phyloP scores from a whole-genome alignment of 805 yeast genomes.

The Saturnispora mendoncae region DNA sequence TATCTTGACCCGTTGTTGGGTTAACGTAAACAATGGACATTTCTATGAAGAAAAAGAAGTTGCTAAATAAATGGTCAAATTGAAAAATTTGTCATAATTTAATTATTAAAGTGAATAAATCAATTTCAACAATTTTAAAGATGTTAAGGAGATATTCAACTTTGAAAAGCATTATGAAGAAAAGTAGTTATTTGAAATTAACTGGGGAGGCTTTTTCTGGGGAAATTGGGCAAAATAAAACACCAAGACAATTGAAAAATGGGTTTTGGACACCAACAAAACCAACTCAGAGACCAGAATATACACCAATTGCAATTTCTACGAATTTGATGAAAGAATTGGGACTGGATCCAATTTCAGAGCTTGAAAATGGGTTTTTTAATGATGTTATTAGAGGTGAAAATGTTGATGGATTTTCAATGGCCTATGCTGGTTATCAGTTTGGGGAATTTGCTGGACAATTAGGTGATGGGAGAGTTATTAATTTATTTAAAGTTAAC shows the following conservation, averaged over 20 bases:
- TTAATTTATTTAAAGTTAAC: conserved; percentile 62
- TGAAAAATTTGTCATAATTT: neutral
- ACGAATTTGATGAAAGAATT: conserved; percentile 53
- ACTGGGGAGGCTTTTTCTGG: conserved; percentile 11
- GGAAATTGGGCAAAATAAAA: conserved; percentile 19
- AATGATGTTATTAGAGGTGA: conserved; percentile 54
- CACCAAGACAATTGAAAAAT: conserved; percentile 36
- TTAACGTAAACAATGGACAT: conserved; percentile 46
- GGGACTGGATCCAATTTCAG: conserved; percentile 40
- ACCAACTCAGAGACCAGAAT: conserved; percentile 53
- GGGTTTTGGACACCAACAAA: conserved; percentile 69
- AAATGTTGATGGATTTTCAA: conserved; percentile 50
- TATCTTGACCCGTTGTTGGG: conserved; percentile 66
- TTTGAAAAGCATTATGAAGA: neutral
- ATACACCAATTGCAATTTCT: conserved; percentile 50
- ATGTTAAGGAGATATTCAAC: neutral
- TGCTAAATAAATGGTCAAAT: neutral
- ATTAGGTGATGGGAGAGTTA: conserved; percentile 90
- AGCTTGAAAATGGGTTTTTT: conserved; percentile 25
- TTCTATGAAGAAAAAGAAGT: neutral
- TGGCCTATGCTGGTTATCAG: conserved; percentile 93
- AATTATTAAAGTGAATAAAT: neutral
- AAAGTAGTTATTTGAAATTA: conserved; percentile 9
- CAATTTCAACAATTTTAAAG: too few species aligned
- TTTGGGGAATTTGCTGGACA: conserved; percentile 97